A percentile compares a stretch with the other conserved stretches of the same genome.
Evolutionary conservation across 108 stramenopile genomes (phyloP).

Genomic region (Pseudonitzschia delicatissima): DNA sequence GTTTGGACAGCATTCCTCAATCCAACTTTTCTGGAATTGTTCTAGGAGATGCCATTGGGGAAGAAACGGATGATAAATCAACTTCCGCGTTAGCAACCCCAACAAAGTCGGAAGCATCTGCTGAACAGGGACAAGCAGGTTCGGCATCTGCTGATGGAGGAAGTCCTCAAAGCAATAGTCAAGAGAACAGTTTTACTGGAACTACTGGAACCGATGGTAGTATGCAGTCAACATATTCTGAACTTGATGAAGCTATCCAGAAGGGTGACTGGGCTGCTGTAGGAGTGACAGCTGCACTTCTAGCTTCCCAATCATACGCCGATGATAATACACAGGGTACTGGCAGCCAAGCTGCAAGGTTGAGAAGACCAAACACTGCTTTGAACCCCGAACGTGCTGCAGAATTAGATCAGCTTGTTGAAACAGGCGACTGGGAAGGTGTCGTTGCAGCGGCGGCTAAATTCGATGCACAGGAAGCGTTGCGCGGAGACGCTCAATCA

Average conservation of each 20-base stretch:
- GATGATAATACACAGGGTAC: constrained; percentile 37
- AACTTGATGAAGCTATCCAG: constrained; percentile 77
- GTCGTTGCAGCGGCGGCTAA: constrained; percentile 82
- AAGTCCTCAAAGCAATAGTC: constrained; percentile 11
- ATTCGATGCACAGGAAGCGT: constrained; percentile 66
- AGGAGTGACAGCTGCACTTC: constrained; percentile 76
- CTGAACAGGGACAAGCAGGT: constrained; percentile 17
- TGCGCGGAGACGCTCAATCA: constrained; percentile 22
- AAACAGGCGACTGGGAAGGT: constrained; percentile 87
- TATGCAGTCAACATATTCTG: constrained; percentile 27
- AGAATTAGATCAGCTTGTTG: constrained; percentile 80
- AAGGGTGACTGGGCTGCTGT: constrained; percentile 87
- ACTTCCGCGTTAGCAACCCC: background rate
- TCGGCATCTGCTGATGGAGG: constrained; percentile 19
- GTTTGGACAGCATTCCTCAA: constrained; percentile 34
- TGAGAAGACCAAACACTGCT: background rate
- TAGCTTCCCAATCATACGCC: constrained; percentile 44
- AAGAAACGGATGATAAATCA: constrained; percentile 32
- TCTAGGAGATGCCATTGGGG: constrained; percentile 20
- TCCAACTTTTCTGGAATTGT: constrained; percentile 19
- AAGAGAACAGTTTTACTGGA: background rate
- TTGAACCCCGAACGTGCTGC: constrained; percentile 56
- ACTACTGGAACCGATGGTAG: constrained; percentile 13
- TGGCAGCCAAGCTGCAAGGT: background rate
- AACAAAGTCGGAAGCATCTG: background rate